These are phyloP conservation scores for Spirogloea muscicola DNA, from an alignment of 139 green algal genomes.

Conservation along the genomic window DNA sequence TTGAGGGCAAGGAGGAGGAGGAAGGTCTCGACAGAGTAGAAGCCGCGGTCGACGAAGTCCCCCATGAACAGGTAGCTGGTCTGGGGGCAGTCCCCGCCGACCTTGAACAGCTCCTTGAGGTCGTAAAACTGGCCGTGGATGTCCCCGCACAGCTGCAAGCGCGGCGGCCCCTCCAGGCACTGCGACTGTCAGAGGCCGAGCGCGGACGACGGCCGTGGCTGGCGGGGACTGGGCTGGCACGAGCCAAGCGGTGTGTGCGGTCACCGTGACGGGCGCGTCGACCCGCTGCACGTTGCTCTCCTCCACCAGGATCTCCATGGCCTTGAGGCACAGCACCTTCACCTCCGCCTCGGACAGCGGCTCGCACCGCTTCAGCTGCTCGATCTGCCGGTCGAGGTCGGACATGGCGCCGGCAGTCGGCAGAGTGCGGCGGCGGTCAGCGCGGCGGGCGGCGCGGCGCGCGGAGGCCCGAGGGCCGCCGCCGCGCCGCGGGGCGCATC, in stretches of 20 bases:
- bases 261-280: slow-evolving; percentile 86
- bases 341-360: slow-evolving; percentile 88
- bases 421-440: background rate
- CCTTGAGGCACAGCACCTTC: slow-evolving; percentile 88
- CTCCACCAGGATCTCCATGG: slow-evolving; percentile 92
- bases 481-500: no score
- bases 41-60: slow-evolving; percentile 98
- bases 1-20: slow-evolving; percentile 95
- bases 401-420: slow-evolving; percentile 29
- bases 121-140: slow-evolving; percentile 98
- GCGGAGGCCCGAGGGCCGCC: no score
- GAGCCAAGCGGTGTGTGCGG: background rate
- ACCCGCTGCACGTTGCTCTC: slow-evolving; percentile 97
- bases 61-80: slow-evolving; percentile 99
- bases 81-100: slow-evolving; percentile 92
- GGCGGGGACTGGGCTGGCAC: background rate
- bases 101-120: slow-evolving; percentile 95
- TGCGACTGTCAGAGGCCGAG: background rate
- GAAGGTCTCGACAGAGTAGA: slow-evolving; percentile 98
- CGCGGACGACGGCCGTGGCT: background rate
- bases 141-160: slow-evolving; percentile 71
- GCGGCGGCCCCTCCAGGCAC: background rate
- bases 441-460: background rate
- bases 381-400: slow-evolving; percentile 89
- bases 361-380: slow-evolving; percentile 89